Evolutionary conservation across 768 basidiomycete species (phyloP), one percentile per base, ranked within the genome.

Genomic region (Phylloporus scabripes): DNA sequence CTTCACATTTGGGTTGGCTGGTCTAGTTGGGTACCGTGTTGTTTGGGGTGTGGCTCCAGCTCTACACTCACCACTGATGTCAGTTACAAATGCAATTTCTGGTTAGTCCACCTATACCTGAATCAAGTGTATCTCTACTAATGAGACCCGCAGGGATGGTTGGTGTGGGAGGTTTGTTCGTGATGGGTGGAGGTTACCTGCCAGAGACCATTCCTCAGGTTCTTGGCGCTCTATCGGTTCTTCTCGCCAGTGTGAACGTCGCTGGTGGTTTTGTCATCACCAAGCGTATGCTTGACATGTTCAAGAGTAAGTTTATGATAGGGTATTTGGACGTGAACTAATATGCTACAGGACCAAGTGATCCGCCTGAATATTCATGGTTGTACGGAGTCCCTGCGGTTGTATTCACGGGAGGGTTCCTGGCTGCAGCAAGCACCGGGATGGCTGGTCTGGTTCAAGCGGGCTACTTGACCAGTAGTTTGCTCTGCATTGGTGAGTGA

Each of bases 201-300:
- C 91, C 91, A 15, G 83, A 81, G 37, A 92, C 91, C 1, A 71
- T 89, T 53, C 83, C 91, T 43, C 90, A 93, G 68, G 70, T 73
- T 11, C 72, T 93, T 12, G 91, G 89, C 50, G 87, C 91, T 3
- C 51, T 84, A 12, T 87, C 90, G 12, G 91, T 93, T n/a, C 77
- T 93, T 44, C 71, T 93, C 28, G 91, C 91, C 20, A 87, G 87
- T 50, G 79, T 93, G 51, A 93, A 93, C 60, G 89, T 93, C 46
- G 81, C 86, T 31, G 91, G 91, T 45, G 91, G 91, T 38, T 92
- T 92, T 59, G 82, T 90, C 33, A 85, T 92, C 58, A 92, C 89
- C 20, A 91, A 91, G 66, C 83, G 90, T 37, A 93, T 93, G 91
- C 72, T 93, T 52, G 88, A 92, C 60, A 90, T 93, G 85, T 93